Base-by-base conservation (phyloP, 176 grass and related monocot species). In the Juncus effusus region DNA sequence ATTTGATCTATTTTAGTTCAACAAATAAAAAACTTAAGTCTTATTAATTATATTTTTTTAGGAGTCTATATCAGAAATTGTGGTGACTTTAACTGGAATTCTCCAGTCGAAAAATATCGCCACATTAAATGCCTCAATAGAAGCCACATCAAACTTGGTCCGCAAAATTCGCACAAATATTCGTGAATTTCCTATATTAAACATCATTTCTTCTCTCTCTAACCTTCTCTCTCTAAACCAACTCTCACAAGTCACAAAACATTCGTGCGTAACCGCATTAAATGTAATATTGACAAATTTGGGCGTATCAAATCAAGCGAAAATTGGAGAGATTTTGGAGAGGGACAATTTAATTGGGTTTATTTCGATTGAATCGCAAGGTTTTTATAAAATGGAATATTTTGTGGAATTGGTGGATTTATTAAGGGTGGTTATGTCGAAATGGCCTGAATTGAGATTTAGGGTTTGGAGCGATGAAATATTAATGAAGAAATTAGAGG, bases 381-480 rank as follows among this genome's bases (percentile, higher is more conserved):
- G 60, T 75, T 85, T 61, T 4, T 65, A 80, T 66, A 55, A 78
- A 51, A 62, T 68, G 4, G 87, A 79, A 16, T 82, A 81, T 89
- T 72, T 89, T 6, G 76, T 9, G 0, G 88, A 78, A 63, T 77
- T 85, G 85, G 42, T 77, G 40, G 56, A 73, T 52, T 66, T 97
- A 59, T 70, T 97, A 54, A 83, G 72, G 56, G 79, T 41, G 51
- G 81, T 97, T 60, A 49, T 89, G 16, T 78, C 77, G 79, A 83
- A 74, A 45, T 97, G 93, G 93, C 88, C 93, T 74, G 70, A 74
- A 10, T 86, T 81, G 4, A 91, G 93, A 77, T 91, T 84, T 71
- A 66, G 62, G 62, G 77, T 91, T 63, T 91, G 85, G 82, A 89
- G 74, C 56, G 85, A 97, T 51, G 38, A 16, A 61, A 77, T 64